Evolutionary conservation across 2,329 filamentous ascomycete species (phyloP), one percentile per base, ranked within the genome.

Genomic region (Thelonectria discophora): DNA sequence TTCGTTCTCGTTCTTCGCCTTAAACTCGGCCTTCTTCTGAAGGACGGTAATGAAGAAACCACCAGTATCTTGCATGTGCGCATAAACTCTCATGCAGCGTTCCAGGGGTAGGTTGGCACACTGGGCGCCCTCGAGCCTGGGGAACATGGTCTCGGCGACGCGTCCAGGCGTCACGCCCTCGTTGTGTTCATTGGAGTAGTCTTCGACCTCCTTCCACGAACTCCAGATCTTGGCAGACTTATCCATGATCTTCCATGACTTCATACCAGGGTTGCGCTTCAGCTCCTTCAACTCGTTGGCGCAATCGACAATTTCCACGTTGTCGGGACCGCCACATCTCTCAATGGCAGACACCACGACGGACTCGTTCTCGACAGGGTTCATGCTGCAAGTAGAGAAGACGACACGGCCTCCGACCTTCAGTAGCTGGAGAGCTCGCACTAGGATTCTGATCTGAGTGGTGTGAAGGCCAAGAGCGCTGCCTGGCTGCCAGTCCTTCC

Each of bases 311-410:
- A 99, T 89, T 66, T 90, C 86, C 51, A 99, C 90, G 73, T 94
- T 95, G 13, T 85, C 83, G 4, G 87, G 79, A 3, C 95, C 95
- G 64, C 95, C 95, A 72, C 94, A 98, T 58, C 94, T 87, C 70
- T 93, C 90, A 69, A 99, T 94, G 11, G 95, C 95, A 24, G 90
- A 90, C 1, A 92, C 88, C 62, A 99, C 83, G 15, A 98, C 93
- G 7, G 95, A 90, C 79, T 99, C 95, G 73, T 99, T 97, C 81
- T 99, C 95, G 27, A 98, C 88, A 0, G 95, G 95, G 79, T 99
- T 99, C 91, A 99, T 93, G 77, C 93, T 97, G 84, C 95, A 99
- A 18, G 95, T 99, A 3, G 94, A 98, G 81, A 98, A 99, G 54
- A 99, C 94, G 27, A 98, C 92, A 65, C 94, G 88, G 53, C 95